Percentiles rank a stretch among this genome's conserved stretches.
phyloP scores from a whole-genome alignment of 2,329 filamentous ascomycete genomes.

The Pseudogymnoascus sp. region DNA sequence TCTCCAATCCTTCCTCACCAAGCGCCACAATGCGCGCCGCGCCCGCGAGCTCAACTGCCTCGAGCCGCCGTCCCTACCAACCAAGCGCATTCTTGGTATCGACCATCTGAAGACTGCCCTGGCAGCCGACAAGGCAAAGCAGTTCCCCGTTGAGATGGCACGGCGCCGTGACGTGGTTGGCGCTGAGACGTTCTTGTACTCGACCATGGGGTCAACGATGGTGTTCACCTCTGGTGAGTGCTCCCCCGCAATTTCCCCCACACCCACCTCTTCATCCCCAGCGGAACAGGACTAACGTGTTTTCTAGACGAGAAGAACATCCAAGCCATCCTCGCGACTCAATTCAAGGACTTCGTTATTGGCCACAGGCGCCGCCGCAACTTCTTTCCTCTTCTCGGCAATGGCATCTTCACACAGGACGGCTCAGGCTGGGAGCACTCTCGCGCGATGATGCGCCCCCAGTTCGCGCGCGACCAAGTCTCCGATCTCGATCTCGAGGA shows the following conservation, averaged over 20 bases:
- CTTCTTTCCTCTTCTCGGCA: constrained; percentile 31
- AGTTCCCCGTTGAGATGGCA: constrained; percentile 24
- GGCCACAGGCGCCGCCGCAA: constrained; percentile 47
- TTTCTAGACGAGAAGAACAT: constrained; percentile 37
- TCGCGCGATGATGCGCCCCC: constrained; percentile 42
- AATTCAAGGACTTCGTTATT: constrained; percentile 42
- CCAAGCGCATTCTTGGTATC: constrained; percentile 21
- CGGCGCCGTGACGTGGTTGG: constrained; percentile 28
- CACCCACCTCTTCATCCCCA: constrained; percentile 38
- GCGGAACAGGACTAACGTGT: constrained; percentile 28
- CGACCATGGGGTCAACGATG: constrained; percentile 16
- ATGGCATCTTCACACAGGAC: constrained; percentile 27
- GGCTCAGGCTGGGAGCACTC: constrained; percentile 26
- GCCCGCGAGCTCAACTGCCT: constrained; percentile 23
- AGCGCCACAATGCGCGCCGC: constrained; percentile 16
- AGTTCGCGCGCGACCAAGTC: constrained; percentile 46
- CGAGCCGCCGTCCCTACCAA: constrained; percentile 19
- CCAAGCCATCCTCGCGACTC: constrained; percentile 44
- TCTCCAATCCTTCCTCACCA: constrained; percentile 13
- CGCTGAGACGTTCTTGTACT: constrained; percentile 21
- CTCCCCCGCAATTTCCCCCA: constrained; percentile 22
- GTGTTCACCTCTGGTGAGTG: constrained; percentile 16
- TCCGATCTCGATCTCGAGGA: constrained; percentile 66
- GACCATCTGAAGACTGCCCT: constrained; percentile 21
- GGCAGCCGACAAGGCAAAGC: constrained; percentile 17